Conservation (phyloP, 2,329 filamentous ascomycete species). For the Thielaviopsis populi region DNA sequence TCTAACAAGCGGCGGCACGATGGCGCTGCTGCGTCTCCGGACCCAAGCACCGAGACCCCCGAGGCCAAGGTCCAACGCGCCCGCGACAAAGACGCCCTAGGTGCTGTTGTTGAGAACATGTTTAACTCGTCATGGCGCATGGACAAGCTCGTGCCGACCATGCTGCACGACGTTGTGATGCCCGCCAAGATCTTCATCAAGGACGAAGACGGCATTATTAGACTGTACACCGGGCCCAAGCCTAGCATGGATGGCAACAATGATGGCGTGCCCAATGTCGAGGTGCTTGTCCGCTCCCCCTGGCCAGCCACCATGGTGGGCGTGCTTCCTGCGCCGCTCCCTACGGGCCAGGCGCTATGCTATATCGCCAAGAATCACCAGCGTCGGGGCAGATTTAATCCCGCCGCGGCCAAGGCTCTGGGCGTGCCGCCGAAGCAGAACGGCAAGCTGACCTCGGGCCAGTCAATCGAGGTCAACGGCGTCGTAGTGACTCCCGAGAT, state of each 20-base stretch:
- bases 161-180: conserved; percentile 48
- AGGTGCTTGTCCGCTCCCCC: conserved; percentile 57
- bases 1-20: conserved; percentile 17
- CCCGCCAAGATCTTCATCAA: conserved; percentile 58
- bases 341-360: conserved; percentile 55
- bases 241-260: conserved; percentile 25
- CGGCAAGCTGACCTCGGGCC: conserved; percentile 44
- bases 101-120: conserved; percentile 22
- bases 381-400: conserved; percentile 67
- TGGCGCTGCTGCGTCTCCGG: conserved; percentile 9
- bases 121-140: conserved; percentile 42
- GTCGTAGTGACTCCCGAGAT: conserved; percentile 66
- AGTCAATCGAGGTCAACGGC: conserved; percentile 47
- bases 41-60: not conserved
- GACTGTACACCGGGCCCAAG: conserved; percentile 53
- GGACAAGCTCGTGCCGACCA: conserved; percentile 53
- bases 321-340: conserved; percentile 51
- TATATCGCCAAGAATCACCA: conserved; percentile 72
- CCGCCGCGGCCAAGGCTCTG: conserved; percentile 45
- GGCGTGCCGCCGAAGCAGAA: conserved; percentile 48
- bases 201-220: conserved; percentile 48
- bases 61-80: conserved; percentile 13
- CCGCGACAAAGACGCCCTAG: conserved; percentile 18
- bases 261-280: conserved; percentile 44
- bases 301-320: conserved; percentile 59